phyloP scores from a whole-genome alignment of 2,329 filamentous ascomycete genomes.

The Coniochaeta prunicola region DNA sequence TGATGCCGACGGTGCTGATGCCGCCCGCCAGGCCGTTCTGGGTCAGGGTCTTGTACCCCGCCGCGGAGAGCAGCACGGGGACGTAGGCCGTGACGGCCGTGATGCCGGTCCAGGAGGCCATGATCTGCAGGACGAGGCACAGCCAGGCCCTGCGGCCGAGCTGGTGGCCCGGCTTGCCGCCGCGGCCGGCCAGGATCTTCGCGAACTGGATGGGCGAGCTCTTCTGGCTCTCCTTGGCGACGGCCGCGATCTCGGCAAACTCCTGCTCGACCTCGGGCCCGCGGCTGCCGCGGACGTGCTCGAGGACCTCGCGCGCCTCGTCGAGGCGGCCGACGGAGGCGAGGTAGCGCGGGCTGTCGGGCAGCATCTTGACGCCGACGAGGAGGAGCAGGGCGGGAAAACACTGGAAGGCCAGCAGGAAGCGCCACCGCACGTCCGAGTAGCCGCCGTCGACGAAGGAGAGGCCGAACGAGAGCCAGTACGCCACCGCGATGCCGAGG shows the following conservation, averaged over 20 bases:
- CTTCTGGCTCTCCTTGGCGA: conserved; percentile 28
- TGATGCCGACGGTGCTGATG: conserved; percentile 42
- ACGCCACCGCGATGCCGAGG: conserved; percentile 36
- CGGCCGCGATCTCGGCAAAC: conserved; percentile 31
- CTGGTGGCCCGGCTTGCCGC: conserved; percentile 27
- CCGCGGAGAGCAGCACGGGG: conserved; percentile 22
- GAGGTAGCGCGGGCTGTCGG: conserved; percentile 34
- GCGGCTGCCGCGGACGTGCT: conserved; percentile 23
- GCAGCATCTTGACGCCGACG: conserved; percentile 30
- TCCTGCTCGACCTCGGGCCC: conserved; percentile 28
- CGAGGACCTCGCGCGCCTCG: conserved; percentile 23
- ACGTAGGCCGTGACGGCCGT: conserved; percentile 31
- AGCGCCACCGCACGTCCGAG: conserved; percentile 26
- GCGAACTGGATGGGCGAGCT: conserved; percentile 27
- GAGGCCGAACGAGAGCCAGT: conserved; percentile 31
- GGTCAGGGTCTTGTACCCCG: conserved; percentile 28
- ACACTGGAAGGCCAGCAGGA: conserved; percentile 30
- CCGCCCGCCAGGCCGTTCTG: conserved; percentile 40
- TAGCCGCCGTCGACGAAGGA: conserved; percentile 18
- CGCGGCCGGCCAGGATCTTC: conserved; percentile 28
- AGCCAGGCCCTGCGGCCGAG: conserved; percentile 31
- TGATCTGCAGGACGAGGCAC: conserved; percentile 31
- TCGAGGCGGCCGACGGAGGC: conserved; percentile 16
- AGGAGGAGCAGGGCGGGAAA: conserved; percentile 32
- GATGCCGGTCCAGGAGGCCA: conserved; percentile 36